A percentile compares a stretch with the other conserved stretches of the same genome.
Evolutionary conservation across 352 stramenopile species (phyloP).

Genomic region (Globisporangium spinosum): DNA sequence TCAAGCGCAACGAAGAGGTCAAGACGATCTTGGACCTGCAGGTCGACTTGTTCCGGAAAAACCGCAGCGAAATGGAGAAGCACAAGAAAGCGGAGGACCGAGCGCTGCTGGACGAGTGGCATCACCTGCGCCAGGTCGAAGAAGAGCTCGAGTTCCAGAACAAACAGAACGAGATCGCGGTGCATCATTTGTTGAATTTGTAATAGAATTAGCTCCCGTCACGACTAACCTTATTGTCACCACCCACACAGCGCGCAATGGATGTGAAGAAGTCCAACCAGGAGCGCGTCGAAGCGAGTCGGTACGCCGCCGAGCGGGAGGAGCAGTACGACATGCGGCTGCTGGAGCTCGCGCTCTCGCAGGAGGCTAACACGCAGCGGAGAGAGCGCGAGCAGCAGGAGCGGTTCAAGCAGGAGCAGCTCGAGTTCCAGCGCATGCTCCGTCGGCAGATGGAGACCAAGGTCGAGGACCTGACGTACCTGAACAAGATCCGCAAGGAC

Average conservation of each 20-base stretch:
- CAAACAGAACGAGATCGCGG: constrained; percentile 52
- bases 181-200: constrained; percentile 10
- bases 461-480: constrained; percentile 55
- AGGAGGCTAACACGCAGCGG: constrained; percentile 58
- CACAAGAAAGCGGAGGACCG: constrained; percentile 42
- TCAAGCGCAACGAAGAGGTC: constrained; percentile 64
- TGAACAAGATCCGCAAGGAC: constrained; percentile 74
- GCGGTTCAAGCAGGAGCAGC: constrained; percentile 63
- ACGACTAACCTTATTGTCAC: not conserved
- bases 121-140: constrained; percentile 54
- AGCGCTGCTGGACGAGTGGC: constrained; percentile 60
- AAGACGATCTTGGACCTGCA: constrained; percentile 76
- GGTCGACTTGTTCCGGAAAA: constrained; percentile 56
- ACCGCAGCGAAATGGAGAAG: constrained; percentile 31
- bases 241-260: constrained; percentile 32
- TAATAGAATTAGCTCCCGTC: not conserved
- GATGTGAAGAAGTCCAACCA: constrained; percentile 77
- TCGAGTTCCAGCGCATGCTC: constrained; percentile 74
- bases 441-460: constrained; percentile 72
- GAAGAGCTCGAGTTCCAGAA: constrained; percentile 51
- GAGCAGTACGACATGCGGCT: constrained; percentile 60
- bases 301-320: constrained; percentile 42
- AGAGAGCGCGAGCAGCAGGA: constrained; percentile 60
- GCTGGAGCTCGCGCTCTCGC: constrained; percentile 48
- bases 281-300: constrained; percentile 52